Base-by-base conservation (phyloP, 1,284 basidiomycete genomes). In the Cutaneotrichosporon dermatis region DNA sequence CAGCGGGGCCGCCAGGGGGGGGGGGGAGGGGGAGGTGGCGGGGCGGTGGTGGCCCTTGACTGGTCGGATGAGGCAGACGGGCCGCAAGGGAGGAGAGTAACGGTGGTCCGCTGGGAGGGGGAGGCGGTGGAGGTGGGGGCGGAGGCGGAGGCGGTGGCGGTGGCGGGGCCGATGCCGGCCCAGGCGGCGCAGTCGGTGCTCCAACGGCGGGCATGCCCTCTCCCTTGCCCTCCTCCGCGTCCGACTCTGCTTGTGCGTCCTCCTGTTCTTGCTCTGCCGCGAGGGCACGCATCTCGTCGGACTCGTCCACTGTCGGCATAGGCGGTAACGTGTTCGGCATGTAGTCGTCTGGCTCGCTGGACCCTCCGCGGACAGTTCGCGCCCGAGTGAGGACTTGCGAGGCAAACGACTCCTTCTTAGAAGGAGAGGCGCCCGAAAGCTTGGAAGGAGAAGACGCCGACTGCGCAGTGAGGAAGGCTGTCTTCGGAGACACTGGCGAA, bases 241-340 rank as follows among this genome's bases (percentile, higher is more conserved):
- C 39, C 39, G 50, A 37, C 36, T 25, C 39, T 11, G 16, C 9
- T 9, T 33, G n/a, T 25, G 8, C 11, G 8, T 51, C 39, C 39
- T 6, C 15, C 37, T 34, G n/a, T 7, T 13, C 37, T 36, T 35
- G 12, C 42, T 55, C 53, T 48, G 73, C 70, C 9, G 57, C 35
- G 16, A 45, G 15, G 39, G 67, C 57, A 50, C 79, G 41, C 43
- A 52, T 55, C 62, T 67, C 67, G 33, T 58, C 54, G 9, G 50
- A 79, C 61, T 82, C 82, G 34, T 74, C 65, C 46, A 83, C 73
- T 33, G 79, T 71, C 2, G 81, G 71, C 41, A 81, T 69, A 5
- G 59, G 41, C 1, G 58, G 57, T 13, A 59, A 57, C 11, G 45
- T 35, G 9, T 53, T 33, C 9, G 60, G 56, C 11, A 60, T 43